Base-by-base conservation (phyloP, 2,329 filamentous ascomycete species). In the Corniculantispora saksenae region DNA sequence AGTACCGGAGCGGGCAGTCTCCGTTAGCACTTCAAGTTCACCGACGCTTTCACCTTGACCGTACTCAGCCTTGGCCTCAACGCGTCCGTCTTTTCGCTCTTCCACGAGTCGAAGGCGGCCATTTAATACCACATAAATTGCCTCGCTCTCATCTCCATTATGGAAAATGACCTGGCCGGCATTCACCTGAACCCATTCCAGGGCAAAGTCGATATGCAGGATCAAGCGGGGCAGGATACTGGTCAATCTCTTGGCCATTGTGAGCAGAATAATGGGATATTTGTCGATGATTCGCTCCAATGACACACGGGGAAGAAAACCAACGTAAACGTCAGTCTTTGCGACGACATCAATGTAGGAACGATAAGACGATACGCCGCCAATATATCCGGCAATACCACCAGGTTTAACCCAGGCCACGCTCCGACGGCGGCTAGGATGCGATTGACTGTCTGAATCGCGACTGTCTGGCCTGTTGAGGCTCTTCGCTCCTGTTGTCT, bases 41-140 rank as follows among this genome's bases (percentile, higher is more conserved):
- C 95, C 95, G 21, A 99, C 93, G 75, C 95, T 99, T 75, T 99
- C 96, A 10, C 96, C 96, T 78, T 99, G 95, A 4, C 95, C 95
- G 72, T 91, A 98, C 76, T 99, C 96, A 15, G 93, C 94, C 59
- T 93, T 86, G 15, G 97, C 93, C 54, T 89, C 91, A 80, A 97
- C 90, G 3, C 90, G 91, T 0, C 93, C 93, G 68, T 92, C 90
- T 55, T 91, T 88, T 17, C 88, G 88, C 71, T 97, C 94, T 66
- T 93, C 86, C 0, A 99, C 91, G 0, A 94, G 86, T 63, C 96
- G 86, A 21, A 99, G 79, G 19, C 95, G 91, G 12, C 95, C 95
- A 70, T 99, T 99, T 19, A 99, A 84, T 1, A 99, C 95, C 67
- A 99, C 94, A 72, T 98, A 99, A 48, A 99, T 99, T 1, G 96